Evolutionary conservation across 129 eudicot species (phyloP).

Genomic region (Daucus carota): DNA sequence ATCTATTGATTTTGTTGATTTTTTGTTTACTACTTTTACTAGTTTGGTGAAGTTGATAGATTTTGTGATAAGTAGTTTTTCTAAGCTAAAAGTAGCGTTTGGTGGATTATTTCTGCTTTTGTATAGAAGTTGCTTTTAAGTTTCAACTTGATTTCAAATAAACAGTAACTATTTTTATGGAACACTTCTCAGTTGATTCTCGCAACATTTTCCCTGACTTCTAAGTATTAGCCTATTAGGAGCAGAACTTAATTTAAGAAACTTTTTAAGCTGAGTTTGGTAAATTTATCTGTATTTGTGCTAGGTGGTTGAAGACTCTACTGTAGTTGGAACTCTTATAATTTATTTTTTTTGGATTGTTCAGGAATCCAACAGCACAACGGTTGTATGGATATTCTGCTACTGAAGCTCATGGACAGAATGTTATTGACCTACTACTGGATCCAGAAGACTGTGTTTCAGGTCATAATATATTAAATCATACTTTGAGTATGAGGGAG

Average conservation of each 20-base stretch:
- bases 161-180: no score
- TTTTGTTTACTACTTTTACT: background rate
- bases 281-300: background rate
- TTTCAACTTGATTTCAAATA: background rate
- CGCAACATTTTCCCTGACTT: no score
- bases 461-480: constrained; percentile 41
- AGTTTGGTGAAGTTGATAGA: background rate
- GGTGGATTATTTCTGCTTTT: no score
- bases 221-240: no score
- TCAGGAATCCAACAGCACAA: constrained; percentile 80
- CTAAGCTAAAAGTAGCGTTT: background rate
- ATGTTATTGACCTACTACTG: constrained; percentile 38
- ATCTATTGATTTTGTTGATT: no score
- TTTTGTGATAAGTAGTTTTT: background rate
- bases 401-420: constrained; percentile 69
- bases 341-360: background rate
- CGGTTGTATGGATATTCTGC: constrained; percentile 66
- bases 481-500: constrained; percentile 40
- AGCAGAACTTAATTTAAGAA: background rate
- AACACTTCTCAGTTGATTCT: no score
- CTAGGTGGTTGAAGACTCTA: background rate
- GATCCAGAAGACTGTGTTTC: constrained; percentile 34
- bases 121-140: background rate
- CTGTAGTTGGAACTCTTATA: background rate
- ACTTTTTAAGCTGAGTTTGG: background rate